Base-by-base conservation (phyloP, 176 grass and related monocot genomes). In the Bothriochloa decipiens region DNA sequence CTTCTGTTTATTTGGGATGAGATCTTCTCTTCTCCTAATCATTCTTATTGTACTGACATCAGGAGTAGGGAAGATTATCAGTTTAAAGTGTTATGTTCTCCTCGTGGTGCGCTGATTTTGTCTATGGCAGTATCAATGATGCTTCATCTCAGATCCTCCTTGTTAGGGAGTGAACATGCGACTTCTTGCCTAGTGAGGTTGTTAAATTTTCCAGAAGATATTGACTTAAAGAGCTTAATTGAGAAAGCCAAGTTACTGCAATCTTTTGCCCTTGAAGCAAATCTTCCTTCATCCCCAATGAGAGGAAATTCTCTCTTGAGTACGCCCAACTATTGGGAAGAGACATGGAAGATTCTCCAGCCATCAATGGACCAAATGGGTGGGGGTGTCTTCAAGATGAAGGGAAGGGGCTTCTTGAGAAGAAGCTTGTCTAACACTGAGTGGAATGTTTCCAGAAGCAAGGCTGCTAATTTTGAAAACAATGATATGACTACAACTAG, bases 1-100 rank as follows among this genome's bases (percentile, higher is more conserved):
- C 89, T 99, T 89, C 81, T 96, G 27, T 87, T 90, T 83, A 78
- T 96, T 78, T 99, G 96, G 96, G 96, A 99, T 72, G 93, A 99
- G 80, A 96, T 99, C 60, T 96, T 99, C 77, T 89, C 86, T 84
- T 96, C 80, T 74, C 86, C 85, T 29, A 96, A 99, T 40, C 66
- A 88, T 88, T 49, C 70, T 33, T 86, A 75, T 45, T 82, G 68
- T 70, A 77, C 83, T 15, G 80, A 90, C 14, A 88, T 78, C 25
- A 55, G 45, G 26, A 92, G 67, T 67, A 55, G 27, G 85, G 47
- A 70, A 65, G 89, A 99, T 11, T 85, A 90, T 81, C 90, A 89
- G 39, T 93, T 89, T 78, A 94, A 87, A 79, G 78, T 96, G 63
- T 80, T 96, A 46, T 94, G 93, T 63, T 94, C 96, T 87, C 90